A percentile compares a stretch with the other conserved stretches of the same genome.
These are phyloP conservation scores for Groenewaldozyma salmanticensis DNA, from an alignment of 805 yeast species.

Conservation along the genomic window DNA sequence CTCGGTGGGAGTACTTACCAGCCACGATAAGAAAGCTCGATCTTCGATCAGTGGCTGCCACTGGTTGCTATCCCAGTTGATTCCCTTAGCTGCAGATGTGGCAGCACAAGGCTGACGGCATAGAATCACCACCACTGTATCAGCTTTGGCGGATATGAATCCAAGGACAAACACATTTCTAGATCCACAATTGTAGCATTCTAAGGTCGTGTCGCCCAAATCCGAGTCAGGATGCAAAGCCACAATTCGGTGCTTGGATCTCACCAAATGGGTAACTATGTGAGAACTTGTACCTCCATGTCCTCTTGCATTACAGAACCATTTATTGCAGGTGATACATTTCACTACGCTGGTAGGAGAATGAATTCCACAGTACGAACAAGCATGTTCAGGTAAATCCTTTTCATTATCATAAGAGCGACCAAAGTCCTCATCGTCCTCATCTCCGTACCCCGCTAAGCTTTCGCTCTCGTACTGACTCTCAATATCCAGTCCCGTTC, in stretches of 20 bases:
- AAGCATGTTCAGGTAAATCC: slow-evolving; percentile 34
- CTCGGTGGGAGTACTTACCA: slow-evolving; percentile 60
- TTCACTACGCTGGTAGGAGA: slow-evolving; percentile 56
- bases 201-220: slow-evolving; percentile 77
- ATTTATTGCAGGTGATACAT: slow-evolving; percentile 66
- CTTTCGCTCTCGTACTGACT: not conserved
- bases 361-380: slow-evolving; percentile 69
- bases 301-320: slow-evolving; percentile 81
- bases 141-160: slow-evolving; percentile 77
- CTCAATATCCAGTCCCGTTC: slow-evolving; percentile 6
- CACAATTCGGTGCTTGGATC: slow-evolving; percentile 66
- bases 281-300: slow-evolving; percentile 62
- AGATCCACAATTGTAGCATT: slow-evolving; percentile 85
- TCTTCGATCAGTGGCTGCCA: slow-evolving; percentile 86
- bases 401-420: slow-evolving; percentile 14
- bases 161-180: slow-evolving; percentile 75
- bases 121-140: slow-evolving; percentile 74
- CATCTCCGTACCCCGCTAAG: too few relatives aligned
- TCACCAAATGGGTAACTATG: slow-evolving; percentile 74
- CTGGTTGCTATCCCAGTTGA: slow-evolving; percentile 76
- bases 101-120: slow-evolving; percentile 75
- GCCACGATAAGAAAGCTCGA: slow-evolving; percentile 71
- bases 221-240: slow-evolving; percentile 71
- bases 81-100: slow-evolving; percentile 45
- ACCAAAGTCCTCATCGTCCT: slow-evolving; percentile 11